Evolutionary conservation across 2,329 filamentous ascomycete species (phyloP).

Genomic region (Claviceps digitariae): DNA sequence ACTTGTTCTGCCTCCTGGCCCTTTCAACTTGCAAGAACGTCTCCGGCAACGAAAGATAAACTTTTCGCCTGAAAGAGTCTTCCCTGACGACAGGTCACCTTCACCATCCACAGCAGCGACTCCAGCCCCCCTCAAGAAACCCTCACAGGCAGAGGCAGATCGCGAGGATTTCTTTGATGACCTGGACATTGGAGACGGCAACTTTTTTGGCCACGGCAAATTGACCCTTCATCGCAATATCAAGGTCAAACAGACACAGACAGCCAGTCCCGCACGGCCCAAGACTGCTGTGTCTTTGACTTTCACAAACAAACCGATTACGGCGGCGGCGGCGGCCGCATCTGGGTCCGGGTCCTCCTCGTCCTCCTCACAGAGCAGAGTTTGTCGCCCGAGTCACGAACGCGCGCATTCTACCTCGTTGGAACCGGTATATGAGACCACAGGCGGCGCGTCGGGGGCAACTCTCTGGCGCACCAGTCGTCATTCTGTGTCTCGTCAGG

Average conservation of each 20-base stretch:
- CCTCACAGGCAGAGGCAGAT: constrained; percentile 27
- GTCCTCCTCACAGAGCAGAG: constrained; percentile 43
- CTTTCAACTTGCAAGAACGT: constrained; percentile 69
- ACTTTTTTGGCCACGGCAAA: constrained; percentile 68
- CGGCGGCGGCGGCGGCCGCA: no score
- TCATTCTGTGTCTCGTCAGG: constrained; percentile 52
- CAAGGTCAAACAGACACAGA: constrained; percentile 62
- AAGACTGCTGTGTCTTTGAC: constrained; percentile 75
- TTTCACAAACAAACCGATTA: constrained; percentile 66
- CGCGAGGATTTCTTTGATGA: constrained; percentile 74
- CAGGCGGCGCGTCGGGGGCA: constrained; percentile 60
- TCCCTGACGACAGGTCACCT: constrained; percentile 18
- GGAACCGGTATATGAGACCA: constrained; percentile 88
- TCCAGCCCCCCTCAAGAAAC: constrained; percentile 13
- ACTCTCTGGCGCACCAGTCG: constrained; percentile 37
- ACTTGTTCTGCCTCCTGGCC: constrained; percentile 71
- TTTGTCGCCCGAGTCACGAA: constrained; percentile 66
- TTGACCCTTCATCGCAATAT: constrained; percentile 83
- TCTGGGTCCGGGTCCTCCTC: constrained; percentile 2
- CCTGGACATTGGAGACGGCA: constrained; percentile 73
- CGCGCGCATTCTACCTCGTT: constrained; percentile 56
- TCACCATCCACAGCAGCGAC: background rate
- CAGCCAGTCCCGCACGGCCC: constrained; percentile 55
- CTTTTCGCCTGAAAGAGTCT: constrained; percentile 37
- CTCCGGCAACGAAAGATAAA: constrained; percentile 57